Evolutionary conservation across 2,329 filamentous ascomycete genomes (phyloP), one percentile per base, ranked within the genome.

Genomic region (Clarireedia monteithiana): DNA sequence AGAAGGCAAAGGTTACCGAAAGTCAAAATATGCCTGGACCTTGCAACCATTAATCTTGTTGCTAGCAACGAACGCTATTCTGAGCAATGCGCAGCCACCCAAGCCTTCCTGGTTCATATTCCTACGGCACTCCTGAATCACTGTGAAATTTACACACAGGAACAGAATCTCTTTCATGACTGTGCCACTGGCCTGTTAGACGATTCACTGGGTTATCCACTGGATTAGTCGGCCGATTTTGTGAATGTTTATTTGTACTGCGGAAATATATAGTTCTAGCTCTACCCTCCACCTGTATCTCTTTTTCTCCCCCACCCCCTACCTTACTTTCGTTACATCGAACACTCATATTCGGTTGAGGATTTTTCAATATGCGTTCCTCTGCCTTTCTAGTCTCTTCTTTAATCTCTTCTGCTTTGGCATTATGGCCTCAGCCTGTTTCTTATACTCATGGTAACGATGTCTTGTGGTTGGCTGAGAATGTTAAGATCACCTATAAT

Each of bases 351-450:
- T 42, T 7, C 24, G 50, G 20, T 30, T 10, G 55, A 45, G 24
- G 20, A 57, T 23, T 38, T 40, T 9, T 45, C 51, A 62, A 48
- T 7, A 66, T 66, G 62, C 58, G 50, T 56, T 59, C 54, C 30
- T 42, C 59, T 44, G 56, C 62, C 17, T 57, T 53, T 58, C 52
- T 60, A 39, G 34, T 67, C 17, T 57, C 60, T 45, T 40, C 59
- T 48, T 53, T 67, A 23, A 39, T 59, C 10, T 58, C 34, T 47
- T 59, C 51, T 45, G 63, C 59, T n/a, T 36, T 59, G 20, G 81
- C 81, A 14, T 67, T 85, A 58, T 85, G 82, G 82, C 82, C 82
- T 12, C 72, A 75, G 23, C 82, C 82, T 2, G 71, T 72, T 53
- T 73, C 72, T 40, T 72, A 78, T 53, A 75, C 73, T 46, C 79